Evolutionary conservation across 2,329 filamentous ascomycete genomes (phyloP).

Genomic region (Blastomyces silverae): DNA sequence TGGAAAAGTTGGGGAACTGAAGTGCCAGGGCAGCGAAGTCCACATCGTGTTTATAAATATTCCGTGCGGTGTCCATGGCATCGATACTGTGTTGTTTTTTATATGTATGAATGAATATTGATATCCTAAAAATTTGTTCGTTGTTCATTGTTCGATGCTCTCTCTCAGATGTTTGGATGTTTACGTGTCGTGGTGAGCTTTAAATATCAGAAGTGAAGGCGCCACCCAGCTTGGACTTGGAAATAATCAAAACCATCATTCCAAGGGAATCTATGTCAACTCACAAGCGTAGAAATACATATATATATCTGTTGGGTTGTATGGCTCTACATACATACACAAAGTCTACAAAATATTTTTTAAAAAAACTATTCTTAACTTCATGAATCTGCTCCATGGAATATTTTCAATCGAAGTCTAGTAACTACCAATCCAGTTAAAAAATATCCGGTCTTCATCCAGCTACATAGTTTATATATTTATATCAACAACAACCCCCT

Average conservation of each 20-base stretch:
- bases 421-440: neutral
- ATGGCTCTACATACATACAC: neutral
- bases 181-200: neutral
- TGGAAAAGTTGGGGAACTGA: constrained; percentile 54
- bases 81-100: neutral
- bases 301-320: neutral
- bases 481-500: neutral
- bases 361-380: neutral
- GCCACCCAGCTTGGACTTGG: too few relatives aligned
- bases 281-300: too few relatives aligned
- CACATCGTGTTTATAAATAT: constrained; percentile 52
- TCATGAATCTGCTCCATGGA: neutral
- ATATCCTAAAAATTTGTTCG: neutral
- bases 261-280: neutral
- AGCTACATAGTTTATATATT: neutral
- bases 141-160: neutral
- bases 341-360: neutral
- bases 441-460: neutral
- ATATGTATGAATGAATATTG: neutral
- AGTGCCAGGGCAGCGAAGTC: constrained; percentile 58
- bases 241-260: too few relatives aligned
- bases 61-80: constrained; percentile 33
- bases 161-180: too few relatives aligned
- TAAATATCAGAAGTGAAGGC: neutral
- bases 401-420: neutral